Evolutionary conservation across 352 stramenopile genomes (phyloP), one percentile per base, ranked within the genome.

Genomic region (Phytophthora ohioensis): DNA sequence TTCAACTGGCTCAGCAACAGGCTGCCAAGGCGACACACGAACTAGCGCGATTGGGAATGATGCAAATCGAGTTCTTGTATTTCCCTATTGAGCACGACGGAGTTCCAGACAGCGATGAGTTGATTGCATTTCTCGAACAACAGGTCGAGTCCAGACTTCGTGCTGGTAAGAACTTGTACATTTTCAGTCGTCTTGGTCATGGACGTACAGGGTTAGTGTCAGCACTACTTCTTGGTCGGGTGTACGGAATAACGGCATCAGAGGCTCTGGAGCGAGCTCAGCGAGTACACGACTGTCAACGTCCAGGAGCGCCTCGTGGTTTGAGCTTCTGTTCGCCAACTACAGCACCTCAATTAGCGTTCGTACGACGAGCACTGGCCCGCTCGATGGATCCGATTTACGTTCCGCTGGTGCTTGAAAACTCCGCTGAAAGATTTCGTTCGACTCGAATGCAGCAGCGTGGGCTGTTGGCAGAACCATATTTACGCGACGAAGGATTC

Each of bases 151-250:
- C 73, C 6, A 70, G 74, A 4, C 62, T 96, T 21, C 85, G 87
- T 32, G 60, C 45, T 0, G 70, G 76, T 6, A 76, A 89, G 49
- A 88, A 81, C 51, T n/a, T 96, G 11, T 94, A 91, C 59, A 57
- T 93, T 2, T 96, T 96, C 67, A 94, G 86, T 66, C 74, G 72
- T 42, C 67, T 86, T 7, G 87, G 87, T n/a, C 85, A 87, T 30
- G 87, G 85, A 5, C 85, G 87, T 15, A 92, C 88, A 13, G 87
- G 85, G 5, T 65, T 94, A n/a, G 32, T 94, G 17, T 69, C 80
- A 7, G 84, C 87, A 3, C 57, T 94, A 13, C 49, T 96, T 10
- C 82, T 96, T 34, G 88, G 84, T 2, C 80, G 88, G 4, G 54
- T 96, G 21, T 96, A 94, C 43, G 85, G 87, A 6, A 73, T 94